Base-by-base conservation (phyloP, 306 rosid species). In the Calophaca sinica region DNA sequence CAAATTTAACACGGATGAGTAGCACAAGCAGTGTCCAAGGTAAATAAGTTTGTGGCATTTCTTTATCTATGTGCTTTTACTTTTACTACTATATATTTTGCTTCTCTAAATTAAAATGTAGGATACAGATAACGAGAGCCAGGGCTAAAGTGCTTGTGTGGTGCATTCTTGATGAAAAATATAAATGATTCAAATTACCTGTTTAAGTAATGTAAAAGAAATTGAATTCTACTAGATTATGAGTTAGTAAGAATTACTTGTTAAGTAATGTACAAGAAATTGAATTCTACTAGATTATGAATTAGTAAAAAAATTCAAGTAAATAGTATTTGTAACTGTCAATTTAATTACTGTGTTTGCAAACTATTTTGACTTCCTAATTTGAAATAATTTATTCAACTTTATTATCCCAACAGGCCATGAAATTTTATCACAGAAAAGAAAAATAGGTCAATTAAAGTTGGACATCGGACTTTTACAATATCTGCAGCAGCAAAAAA, bases 381-480 rank as follows among this genome's bases (percentile, higher is more conserved):
- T 54, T 7, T 54, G 33, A 54, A 20, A 54, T 54, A 54, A 15
- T 28, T 6, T 54, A 20, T 20, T 54, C 60, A 54, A 54, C 60
- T 20, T 15, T 26, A 12, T 53, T 54, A 2, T 54, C 10, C 32
- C 60, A 54, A 54, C 60, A 54, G 60, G 60, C 60, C 60, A 54
- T 54, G 33, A 54, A 15, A 54, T 26, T 54, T 5, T 0, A 4
- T 54, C 60, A 6, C 60, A 8, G 2, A 54, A 54, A 31, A 26
- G 60, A 54, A 54, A 54, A 54, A 54, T 2, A 13, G 33, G 60
- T 26, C 11, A 15, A 54, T 26, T 54, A 54, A 54, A 31, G 38
- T 28, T 55, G 62, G 31, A 55, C 62, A 55, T 31, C 11, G 62
- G 38, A 55, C n/a, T 55, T 55, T 28, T 28, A 58, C 63, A 58